Base-by-base conservation (phyloP, 495 filamentous ascomycete species). In the Aspergillus avenaceus region DNA sequence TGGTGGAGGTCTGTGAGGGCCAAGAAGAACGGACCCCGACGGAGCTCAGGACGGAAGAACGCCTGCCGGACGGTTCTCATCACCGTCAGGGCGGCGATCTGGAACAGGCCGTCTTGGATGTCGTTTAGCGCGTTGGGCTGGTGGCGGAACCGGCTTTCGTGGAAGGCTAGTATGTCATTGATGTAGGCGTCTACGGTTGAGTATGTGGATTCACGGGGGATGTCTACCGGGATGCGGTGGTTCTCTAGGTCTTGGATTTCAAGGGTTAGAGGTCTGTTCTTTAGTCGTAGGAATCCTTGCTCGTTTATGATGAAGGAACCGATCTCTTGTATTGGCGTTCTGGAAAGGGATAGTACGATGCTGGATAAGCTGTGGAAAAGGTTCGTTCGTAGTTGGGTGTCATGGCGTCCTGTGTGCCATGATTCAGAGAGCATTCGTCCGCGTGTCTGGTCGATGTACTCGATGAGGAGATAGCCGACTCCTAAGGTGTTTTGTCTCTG, bases 1-100 rank as follows among this genome's bases (percentile, higher is more conserved):
- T 12, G 53, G 48, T 69, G 62, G 5, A 71, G 49, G 34, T 68
- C 63, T 5, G 63, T 68, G 7, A 68, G 40, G 3, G 14, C 49
- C 40, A 50, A 55, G 12, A 55, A 29, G 42, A 62, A 66, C 8
- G 58, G 62, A 22, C 56, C 56, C 25, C 58, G 53, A 43, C 64
- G 62, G 44, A 58, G 32, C n/a, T 66, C 56, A n/a, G 41, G 49
- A 23, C 48, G 0, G 26, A 61, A 52, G 34, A 62, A 67, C 36
- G 48, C 47, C 14, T 48, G 53, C 25, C 54, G 47, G 9, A 66
- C 27, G 11, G 53, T 23, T 50, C 62, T 53, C 51, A 65, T 61
- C 12, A 54, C 48, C 27, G 54, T 41, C 18, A 58, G 24, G 18
- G 25, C 16, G 3, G 66, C 46, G 37, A 58, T 54, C 40, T 67